These are phyloP conservation scores for Xylariaceae sp. DNA, from an alignment of 2,329 filamentous ascomycete species.

Conservation along the genomic window DNA sequence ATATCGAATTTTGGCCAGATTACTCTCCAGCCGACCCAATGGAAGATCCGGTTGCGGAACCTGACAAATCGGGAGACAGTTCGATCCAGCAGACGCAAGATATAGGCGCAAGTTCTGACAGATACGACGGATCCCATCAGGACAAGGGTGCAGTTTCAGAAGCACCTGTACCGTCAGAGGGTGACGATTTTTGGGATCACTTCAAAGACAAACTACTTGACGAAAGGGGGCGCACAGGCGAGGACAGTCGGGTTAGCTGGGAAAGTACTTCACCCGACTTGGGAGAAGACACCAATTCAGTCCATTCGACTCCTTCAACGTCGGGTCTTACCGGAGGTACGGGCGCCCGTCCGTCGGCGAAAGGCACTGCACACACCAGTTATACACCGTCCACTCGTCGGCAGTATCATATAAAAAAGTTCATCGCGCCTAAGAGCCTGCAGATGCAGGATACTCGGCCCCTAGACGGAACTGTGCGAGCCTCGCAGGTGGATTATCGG, in stretches of 20 bases:
- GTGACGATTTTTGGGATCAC: neutral
- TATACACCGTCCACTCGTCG: conserved; percentile 26
- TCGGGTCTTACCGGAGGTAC: conserved; percentile 11
- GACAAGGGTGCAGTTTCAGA: neutral
- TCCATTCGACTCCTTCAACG: conserved; percentile 7
- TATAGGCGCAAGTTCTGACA: neutral
- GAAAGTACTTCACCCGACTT: neutral
- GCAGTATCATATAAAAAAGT: conserved; percentile 12
- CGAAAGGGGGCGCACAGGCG: neutral
- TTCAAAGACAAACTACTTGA: neutral
- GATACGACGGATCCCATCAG: neutral
- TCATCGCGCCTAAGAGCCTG: neutral
- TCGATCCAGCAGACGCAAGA: neutral
- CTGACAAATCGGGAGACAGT: neutral
- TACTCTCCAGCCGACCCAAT: conserved; percentile 35
- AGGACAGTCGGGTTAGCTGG: too few species aligned
- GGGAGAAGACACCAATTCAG: conserved; percentile 9
- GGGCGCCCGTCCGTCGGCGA: conserved; percentile 20
- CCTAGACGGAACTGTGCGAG: neutral
- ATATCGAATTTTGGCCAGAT: conserved; percentile 89
- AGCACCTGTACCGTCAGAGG: neutral
- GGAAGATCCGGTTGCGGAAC: conserved; percentile 2
- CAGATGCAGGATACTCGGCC: neutral
- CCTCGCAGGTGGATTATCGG: neutral
- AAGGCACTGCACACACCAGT: conserved; percentile 5